Conservation (phyloP, 2,329 filamentous ascomycete genomes). For the Dendryphion nanum region DNA sequence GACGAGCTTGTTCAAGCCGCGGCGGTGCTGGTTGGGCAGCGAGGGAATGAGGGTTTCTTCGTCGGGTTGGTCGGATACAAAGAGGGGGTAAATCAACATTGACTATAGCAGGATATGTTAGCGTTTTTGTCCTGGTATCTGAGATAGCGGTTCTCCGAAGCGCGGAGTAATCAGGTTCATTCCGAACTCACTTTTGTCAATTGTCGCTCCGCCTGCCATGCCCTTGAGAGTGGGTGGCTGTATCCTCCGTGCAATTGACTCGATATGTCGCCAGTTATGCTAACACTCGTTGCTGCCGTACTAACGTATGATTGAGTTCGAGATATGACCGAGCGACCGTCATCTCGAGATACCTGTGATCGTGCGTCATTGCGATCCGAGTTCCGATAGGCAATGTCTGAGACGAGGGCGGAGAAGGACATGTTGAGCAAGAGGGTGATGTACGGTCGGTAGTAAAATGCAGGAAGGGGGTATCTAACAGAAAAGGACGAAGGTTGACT, state of each 20-base stretch:
- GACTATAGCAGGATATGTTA: slow-evolving; percentile 63
- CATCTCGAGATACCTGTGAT: slow-evolving; percentile 46
- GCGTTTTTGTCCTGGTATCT: slow-evolving; percentile 5
- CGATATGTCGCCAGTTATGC: slow-evolving; percentile 52
- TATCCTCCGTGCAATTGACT: slow-evolving; percentile 54
- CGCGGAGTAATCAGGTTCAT: background rate
- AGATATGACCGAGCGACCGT: slow-evolving; percentile 47
- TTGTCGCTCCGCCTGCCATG: slow-evolving; percentile 54
- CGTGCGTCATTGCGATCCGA: slow-evolving; percentile 42
- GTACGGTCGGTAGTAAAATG: background rate
- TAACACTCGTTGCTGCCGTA: slow-evolving; percentile 53
- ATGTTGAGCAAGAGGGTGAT: slow-evolving; percentile 26
- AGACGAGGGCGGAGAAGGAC: slow-evolving; percentile 55
- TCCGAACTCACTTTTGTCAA: slow-evolving; percentile 49
- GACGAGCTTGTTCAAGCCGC: slow-evolving; percentile 81
- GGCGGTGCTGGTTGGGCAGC: slow-evolving; percentile 84
- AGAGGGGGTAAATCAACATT: slow-evolving; percentile 98
- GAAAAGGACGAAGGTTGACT: too few relatives aligned
- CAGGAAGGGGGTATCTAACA: background rate
- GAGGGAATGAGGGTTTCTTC: slow-evolving; percentile 89
- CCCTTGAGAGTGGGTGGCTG: slow-evolving; percentile 49
- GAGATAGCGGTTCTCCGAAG: background rate
- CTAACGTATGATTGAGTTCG: slow-evolving; percentile 51
- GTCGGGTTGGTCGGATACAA: slow-evolving; percentile 90
- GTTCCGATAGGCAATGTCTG: slow-evolving; percentile 51